These are phyloP conservation scores for Torulaspora franciscae DNA, from an alignment of 805 yeast species.

Conservation along the genomic window DNA sequence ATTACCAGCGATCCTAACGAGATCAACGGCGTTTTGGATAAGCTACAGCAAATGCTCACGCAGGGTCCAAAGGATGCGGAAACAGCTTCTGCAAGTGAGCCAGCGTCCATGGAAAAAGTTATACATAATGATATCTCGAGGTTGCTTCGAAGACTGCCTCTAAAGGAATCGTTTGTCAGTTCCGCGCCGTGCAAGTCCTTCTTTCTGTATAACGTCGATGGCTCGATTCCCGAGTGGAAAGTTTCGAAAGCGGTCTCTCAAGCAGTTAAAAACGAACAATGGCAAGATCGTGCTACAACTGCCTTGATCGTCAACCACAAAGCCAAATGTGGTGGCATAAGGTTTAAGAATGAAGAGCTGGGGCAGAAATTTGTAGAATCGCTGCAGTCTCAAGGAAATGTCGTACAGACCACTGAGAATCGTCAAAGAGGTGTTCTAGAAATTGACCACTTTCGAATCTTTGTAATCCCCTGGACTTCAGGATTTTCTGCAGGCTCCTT, in stretches of 20 bases:
- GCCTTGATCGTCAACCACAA: constrained; percentile 25
- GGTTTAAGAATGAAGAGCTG: constrained; percentile 18
- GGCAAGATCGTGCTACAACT: constrained; percentile 22
- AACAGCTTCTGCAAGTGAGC: neutral
- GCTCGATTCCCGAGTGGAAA: constrained; percentile 59
- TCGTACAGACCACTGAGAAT: constrained; percentile 6
- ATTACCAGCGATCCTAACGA: constrained; percentile 34
- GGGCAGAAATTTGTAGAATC: constrained; percentile 14
- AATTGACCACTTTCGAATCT: constrained; percentile 19
- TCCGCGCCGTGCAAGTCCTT: constrained; percentile 48
- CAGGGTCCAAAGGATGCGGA: neutral
- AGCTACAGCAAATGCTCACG: constrained; percentile 31
- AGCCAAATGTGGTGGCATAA: constrained; percentile 27
- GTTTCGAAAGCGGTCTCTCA: constrained; percentile 49
- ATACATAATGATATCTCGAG: constrained; percentile 43
- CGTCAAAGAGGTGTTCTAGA: constrained; percentile 22
- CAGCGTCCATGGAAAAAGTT: constrained; percentile 9
- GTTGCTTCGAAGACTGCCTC: constrained; percentile 58
- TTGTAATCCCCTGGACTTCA: constrained; percentile 22
- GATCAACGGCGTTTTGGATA: constrained; percentile 50
- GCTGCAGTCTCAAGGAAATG: constrained; percentile 2
- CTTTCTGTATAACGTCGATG: constrained; percentile 70
- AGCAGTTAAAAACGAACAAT: constrained; percentile 14
- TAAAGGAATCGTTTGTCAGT: constrained; percentile 50
- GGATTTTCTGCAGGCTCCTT: constrained; percentile 24